Evolutionary conservation across 1,284 basidiomycete species (phyloP), one percentile per base, ranked within the genome.

Genomic region (Phlebopus sp.): DNA sequence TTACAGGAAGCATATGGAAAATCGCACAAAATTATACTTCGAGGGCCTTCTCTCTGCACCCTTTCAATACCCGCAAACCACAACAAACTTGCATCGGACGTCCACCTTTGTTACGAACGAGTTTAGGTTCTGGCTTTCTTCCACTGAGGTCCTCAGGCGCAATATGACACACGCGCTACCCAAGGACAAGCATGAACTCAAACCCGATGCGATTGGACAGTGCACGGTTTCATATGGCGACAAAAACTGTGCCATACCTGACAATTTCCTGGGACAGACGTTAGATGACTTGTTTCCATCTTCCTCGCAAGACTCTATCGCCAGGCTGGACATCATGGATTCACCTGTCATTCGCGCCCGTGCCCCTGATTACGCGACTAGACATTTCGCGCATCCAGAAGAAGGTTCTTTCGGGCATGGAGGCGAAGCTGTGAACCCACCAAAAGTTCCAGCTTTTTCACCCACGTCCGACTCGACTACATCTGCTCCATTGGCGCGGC

Each of bases 1-100:
- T 4, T 83, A 82, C 59, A 70, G 69, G 51, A 63, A 70, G 35
- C 72, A 75, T 55, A 82, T 81, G 80, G 68, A 74, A 49, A 69
- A 72, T 49, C 75, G 70, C 56, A 63, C 67, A 25, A 68, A 68
- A 46, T 61, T 69, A 36, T 79, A 76, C 59, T 78, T 73, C 50
- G 65, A 74, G 42, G 62, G 64, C 1, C 59, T 74, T 39, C 43
- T 72, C 40, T 41, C 54, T 21, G 46, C 37, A 11, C 49, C 52
- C 49, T 44, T 14, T 42, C 38, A 14, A n/a, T 37, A 34, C 25
- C 29, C 50, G 27, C 44, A 42, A 23, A 46, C 42, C 2, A 11
- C 34, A n/a, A 17, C 27, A 7, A 13, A 35, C 41, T 38, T 47
- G 42, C 59, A 60, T 27, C 54, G 50, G 35, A 55, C 52, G 25